Evolutionary conservation across 2,329 filamentous ascomycete genomes (phyloP).

Genomic region (Niveomyces coronatus): DNA sequence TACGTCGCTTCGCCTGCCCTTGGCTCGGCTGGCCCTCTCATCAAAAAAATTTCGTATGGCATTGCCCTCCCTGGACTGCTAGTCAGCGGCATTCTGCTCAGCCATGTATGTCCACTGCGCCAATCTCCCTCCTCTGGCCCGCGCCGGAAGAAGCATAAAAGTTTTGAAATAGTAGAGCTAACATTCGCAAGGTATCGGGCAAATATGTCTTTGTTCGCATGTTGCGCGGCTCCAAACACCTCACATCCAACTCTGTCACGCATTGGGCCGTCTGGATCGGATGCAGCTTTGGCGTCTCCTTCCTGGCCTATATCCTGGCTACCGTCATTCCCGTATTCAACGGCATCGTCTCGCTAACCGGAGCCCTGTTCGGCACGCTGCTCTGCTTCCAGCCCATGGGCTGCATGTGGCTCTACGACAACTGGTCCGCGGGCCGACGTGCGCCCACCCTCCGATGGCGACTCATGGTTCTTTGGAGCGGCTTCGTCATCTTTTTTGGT

Average conservation of each 20-base stretch:
- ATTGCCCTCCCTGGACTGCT: constrained; percentile 22
- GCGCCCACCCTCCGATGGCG: constrained; percentile 12
- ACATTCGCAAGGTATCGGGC: constrained; percentile 11
- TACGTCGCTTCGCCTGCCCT: constrained; percentile 36
- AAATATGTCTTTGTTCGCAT: constrained; percentile 22
- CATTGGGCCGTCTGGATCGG: constrained; percentile 23
- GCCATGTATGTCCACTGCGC: constrained; percentile 16
- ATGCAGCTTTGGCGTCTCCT: constrained; percentile 13
- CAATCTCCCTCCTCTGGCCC: too few relatives aligned
- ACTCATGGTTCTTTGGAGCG: constrained; percentile 14
- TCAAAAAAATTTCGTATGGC: constrained; percentile 36
- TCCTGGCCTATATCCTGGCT: constrained; percentile 17
- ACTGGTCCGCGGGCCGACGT: constrained; percentile 20
- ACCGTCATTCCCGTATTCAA: constrained; percentile 16
- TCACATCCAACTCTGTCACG: constrained; percentile 15
- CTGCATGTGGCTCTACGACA: constrained; percentile 33
- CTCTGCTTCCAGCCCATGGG: constrained; percentile 17
- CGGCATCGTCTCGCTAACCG: constrained; percentile 14
- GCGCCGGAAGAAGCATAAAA: too few relatives aligned
- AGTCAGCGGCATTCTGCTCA: constrained; percentile 18
- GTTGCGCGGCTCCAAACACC: constrained; percentile 20
- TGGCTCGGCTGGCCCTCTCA: constrained; percentile 29
- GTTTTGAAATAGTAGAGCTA: too few relatives aligned
- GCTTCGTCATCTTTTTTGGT: constrained; percentile 26
- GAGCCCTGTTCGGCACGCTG: constrained; percentile 14